A percentile compares a stretch with the other conserved stretches of the same genome.
These are phyloP conservation scores for Coniochaeta ligniaria DNA, from an alignment of 2,329 filamentous ascomycete species.

Conservation along the genomic window DNA sequence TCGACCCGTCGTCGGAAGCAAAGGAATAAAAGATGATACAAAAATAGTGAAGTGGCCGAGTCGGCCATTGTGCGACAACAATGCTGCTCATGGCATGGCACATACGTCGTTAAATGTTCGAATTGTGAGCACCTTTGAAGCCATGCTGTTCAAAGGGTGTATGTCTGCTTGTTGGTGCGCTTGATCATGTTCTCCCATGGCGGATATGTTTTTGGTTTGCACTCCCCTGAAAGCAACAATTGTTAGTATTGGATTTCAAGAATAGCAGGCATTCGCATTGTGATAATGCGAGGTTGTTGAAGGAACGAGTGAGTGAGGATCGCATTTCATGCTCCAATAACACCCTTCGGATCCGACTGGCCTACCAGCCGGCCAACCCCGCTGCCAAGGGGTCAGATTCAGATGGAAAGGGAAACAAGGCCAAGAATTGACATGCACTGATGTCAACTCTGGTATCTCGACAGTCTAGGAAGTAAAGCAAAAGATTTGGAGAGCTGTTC, in stretches of 20 bases:
- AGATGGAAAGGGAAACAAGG: background rate
- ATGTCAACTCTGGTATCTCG: background rate
- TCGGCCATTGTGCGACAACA: background rate
- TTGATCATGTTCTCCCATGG: conserved; percentile 29
- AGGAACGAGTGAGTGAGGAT: background rate
- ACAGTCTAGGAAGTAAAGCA: background rate
- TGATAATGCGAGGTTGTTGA: background rate
- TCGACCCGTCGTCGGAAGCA: background rate
- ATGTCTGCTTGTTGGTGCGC: conserved; percentile 19
- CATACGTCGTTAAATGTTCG: background rate
- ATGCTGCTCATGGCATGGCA: background rate
- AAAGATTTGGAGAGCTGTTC: background rate
- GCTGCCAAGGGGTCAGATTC: background rate
- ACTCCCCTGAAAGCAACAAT: conserved; percentile 21
- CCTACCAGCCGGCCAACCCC: background rate
- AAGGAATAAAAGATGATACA: background rate
- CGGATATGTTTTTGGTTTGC: conserved; percentile 26
- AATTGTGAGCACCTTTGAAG: background rate
- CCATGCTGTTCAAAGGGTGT: background rate
- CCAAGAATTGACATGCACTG: background rate
- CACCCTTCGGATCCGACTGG: background rate
- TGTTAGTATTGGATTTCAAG: conserved; percentile 3
- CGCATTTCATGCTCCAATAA: background rate
- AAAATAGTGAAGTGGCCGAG: background rate
- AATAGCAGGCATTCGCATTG: background rate